phyloP scores from a whole-genome alignment of 805 yeast genomes.

The Starmerella ratchasimensis region DNA sequence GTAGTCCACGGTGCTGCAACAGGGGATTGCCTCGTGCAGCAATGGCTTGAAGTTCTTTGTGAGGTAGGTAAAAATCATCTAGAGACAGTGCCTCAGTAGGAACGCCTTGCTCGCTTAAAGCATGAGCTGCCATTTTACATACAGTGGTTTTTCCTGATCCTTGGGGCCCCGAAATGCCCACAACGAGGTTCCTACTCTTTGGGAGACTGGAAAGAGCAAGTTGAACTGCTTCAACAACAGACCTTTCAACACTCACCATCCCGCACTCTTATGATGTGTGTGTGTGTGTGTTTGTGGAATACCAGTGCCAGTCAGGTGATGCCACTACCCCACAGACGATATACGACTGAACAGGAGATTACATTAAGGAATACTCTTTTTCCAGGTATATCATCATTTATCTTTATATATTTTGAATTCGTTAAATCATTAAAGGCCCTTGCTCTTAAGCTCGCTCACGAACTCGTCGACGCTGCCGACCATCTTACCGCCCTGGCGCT shows the following conservation, averaged over 20 bases:
- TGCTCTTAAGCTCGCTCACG: slow-evolving; percentile 60
- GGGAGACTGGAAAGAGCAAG: too few relatives aligned
- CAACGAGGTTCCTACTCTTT: too few relatives aligned
- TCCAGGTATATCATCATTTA: too few relatives aligned
- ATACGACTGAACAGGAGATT: too few relatives aligned
- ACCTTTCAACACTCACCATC: too few relatives aligned
- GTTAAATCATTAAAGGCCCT: slow-evolving; percentile 27
- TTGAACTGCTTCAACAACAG: too few relatives aligned
- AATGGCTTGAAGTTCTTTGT: slow-evolving; percentile 41
- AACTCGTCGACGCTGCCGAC: slow-evolving; percentile 75
- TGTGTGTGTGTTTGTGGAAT: too few relatives aligned
- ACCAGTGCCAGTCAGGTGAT: too few relatives aligned
- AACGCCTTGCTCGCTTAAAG: slow-evolving; percentile 26
- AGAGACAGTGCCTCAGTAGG: slow-evolving; percentile 42
- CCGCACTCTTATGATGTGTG: too few relatives aligned
- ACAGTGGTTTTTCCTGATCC: slow-evolving; percentile 30
- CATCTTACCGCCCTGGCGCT: slow-evolving; percentile 66
- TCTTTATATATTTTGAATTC: background rate
- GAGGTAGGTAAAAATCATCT: slow-evolving; percentile 75
- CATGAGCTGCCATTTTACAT: slow-evolving; percentile 18
- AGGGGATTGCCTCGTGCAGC: slow-evolving; percentile 37
- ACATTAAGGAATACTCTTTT: too few relatives aligned
- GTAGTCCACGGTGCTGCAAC: slow-evolving; percentile 70
- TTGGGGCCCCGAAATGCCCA: slow-evolving; percentile 27
- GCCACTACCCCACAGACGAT: too few relatives aligned